phyloP scores from a whole-genome alignment of 1,284 basidiomycete species.

The Trichosporon coremiiforme region DNA sequence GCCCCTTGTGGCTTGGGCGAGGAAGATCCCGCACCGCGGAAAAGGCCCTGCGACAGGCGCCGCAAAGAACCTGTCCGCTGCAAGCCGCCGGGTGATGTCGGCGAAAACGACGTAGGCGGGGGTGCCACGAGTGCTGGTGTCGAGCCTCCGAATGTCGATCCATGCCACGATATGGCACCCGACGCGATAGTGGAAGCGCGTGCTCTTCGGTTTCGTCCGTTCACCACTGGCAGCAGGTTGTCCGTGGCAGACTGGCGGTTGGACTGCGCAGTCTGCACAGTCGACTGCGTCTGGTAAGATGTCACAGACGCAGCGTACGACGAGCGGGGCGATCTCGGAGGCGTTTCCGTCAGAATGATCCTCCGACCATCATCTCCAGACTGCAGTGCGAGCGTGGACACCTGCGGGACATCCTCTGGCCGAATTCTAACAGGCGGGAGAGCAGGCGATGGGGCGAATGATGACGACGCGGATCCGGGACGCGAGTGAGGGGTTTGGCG shows the following conservation, averaged over 20 bases:
- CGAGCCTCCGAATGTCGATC: slow-evolving; percentile 8
- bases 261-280: slow-evolving; percentile 22
- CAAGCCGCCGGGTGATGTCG: slow-evolving; percentile 1
- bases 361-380: slow-evolving; percentile 32
- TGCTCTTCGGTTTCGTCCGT: slow-evolving; percentile 16
- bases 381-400: slow-evolving; percentile 32
- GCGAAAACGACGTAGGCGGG: slow-evolving; percentile 34
- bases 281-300: slow-evolving; percentile 25
- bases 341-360: slow-evolving; percentile 32
- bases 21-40: slow-evolving; percentile 35
- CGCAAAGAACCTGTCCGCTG: slow-evolving; percentile 42
- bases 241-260: slow-evolving; percentile 20
- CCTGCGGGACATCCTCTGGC: slow-evolving; percentile 33
- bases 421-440: slow-evolving; percentile 29
- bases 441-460: slow-evolving; percentile 35
- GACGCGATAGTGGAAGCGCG: slow-evolving; percentile 29
- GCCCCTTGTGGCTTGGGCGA: slow-evolving; percentile 37
- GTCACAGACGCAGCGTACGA: slow-evolving; percentile 37
- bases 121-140: slow-evolving; percentile 33
- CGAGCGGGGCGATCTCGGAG: slow-evolving; percentile 40
- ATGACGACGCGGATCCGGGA: slow-evolving; percentile 38
- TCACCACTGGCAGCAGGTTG: slow-evolving; percentile 21
- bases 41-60: slow-evolving; percentile 44
- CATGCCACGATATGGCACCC: slow-evolving; percentile 23
- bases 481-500: slow-evolving; percentile 21